Percentiles rank a stretch among this genome's conserved stretches.
phyloP scores from a whole-genome alignment of 2,329 filamentous ascomycete species.

The Sclerotiophoma versabilis region DNA sequence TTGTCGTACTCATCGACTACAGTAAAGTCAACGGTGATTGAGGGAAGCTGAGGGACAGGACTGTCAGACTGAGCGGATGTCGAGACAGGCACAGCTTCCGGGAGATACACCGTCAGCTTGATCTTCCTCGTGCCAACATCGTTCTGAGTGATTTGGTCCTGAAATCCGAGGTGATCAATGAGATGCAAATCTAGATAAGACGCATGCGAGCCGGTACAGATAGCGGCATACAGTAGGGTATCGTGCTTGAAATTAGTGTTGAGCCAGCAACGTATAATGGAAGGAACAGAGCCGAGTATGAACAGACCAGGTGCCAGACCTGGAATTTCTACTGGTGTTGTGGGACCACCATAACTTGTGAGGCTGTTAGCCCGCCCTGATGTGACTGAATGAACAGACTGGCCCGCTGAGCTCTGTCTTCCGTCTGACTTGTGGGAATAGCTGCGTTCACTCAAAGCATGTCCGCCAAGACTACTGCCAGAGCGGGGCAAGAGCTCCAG shows the following conservation, averaged over 20 bases:
- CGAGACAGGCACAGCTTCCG: constrained; percentile 84
- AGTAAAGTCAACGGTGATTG: constrained; percentile 80
- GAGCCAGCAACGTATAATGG: constrained; percentile 95
- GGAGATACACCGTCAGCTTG: constrained; percentile 83
- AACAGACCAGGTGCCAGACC: constrained; percentile 84
- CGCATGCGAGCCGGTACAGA: constrained; percentile 90
- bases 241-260: constrained; percentile 89
- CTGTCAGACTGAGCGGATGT: constrained; percentile 72
- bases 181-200: constrained; percentile 82
- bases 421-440: constrained; percentile 96
- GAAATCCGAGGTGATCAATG: constrained; percentile 75
- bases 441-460: constrained; percentile 86
- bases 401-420: constrained; percentile 89
- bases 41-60: constrained; percentile 79
- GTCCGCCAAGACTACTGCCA: constrained; percentile 77
- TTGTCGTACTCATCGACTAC: constrained; percentile 66
- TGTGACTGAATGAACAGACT: constrained; percentile 77
- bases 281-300: constrained; percentile 85
- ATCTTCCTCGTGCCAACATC: constrained; percentile 72
- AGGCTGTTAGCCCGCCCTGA: constrained; percentile 88
- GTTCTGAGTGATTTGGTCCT: constrained; percentile 69
- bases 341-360: constrained; percentile 69
- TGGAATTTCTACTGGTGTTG: constrained; percentile 76
- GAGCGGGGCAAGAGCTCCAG: constrained; percentile 83
- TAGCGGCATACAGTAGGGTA: constrained; percentile 85